These are phyloP conservation scores for Colletotrichum ledebouriae DNA, from an alignment of 2,329 filamentous ascomycete species.

Conservation along the genomic window DNA sequence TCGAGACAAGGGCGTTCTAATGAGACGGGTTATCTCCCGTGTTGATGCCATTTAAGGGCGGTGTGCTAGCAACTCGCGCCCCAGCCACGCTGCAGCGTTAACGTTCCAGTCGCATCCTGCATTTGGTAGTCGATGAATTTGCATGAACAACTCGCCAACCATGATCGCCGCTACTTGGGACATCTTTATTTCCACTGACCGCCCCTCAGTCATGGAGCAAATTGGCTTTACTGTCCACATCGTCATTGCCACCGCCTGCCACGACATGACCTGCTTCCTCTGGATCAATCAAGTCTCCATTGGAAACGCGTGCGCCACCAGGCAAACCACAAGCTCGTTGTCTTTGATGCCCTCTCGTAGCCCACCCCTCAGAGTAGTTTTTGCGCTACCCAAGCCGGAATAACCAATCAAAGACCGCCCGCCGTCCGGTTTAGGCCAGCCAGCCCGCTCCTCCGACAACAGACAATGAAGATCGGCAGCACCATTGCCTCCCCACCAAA, in stretches of 20 bases:
- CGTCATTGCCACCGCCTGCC: constrained; percentile 26
- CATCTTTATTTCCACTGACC: constrained; percentile 12
- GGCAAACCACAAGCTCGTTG: constrained; percentile 18
- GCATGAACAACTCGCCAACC: constrained; percentile 22
- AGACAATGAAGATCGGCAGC: constrained; percentile 40
- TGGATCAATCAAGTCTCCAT: background rate
- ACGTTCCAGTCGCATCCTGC: constrained; percentile 1
- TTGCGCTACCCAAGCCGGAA: constrained; percentile 28
- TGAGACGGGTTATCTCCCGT: constrained; percentile 1
- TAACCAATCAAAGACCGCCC: constrained; percentile 39
- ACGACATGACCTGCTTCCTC: background rate
- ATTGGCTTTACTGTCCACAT: constrained; percentile 3
- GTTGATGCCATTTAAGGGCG: constrained; percentile 16
- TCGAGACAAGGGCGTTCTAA: constrained; percentile 6
- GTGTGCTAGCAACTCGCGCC: constrained; percentile 16
- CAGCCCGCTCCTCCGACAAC: constrained; percentile 6
- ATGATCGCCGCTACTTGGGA: constrained; percentile 21
- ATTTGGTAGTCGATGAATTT: constrained; percentile 10
- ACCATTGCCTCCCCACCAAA: constrained; percentile 37
- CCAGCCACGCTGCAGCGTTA: constrained; percentile 8
- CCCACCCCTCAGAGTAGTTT: constrained; percentile 16
- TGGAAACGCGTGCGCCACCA: constrained; percentile 11
- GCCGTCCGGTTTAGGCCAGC: constrained; percentile 41
- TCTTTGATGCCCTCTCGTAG: constrained; percentile 21
- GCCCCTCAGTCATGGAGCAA: constrained; percentile 22